phyloP scores from a whole-genome alignment of 805 yeast species.

The Starmerella bombicola region DNA sequence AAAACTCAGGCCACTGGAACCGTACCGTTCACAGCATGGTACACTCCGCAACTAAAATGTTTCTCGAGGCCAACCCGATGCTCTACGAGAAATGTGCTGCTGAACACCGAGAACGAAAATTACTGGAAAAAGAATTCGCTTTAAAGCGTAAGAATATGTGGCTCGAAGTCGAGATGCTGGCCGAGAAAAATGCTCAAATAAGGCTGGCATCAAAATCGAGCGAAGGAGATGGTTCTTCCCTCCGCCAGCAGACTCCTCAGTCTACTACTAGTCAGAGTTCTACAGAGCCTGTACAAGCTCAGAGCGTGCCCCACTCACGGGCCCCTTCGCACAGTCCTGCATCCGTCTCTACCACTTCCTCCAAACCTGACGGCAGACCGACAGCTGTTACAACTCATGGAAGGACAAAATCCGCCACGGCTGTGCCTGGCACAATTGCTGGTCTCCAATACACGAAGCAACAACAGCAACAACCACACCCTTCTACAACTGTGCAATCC shows the following conservation, averaged over 20 bases:
- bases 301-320: no score
- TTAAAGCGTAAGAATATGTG: slow-evolving; percentile 40
- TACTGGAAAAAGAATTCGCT: slow-evolving; percentile 41
- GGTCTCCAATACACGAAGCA: slow-evolving; percentile 9
- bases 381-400: slow-evolving; percentile 16
- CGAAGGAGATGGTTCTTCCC: no score
- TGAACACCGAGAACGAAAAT: slow-evolving; percentile 66
- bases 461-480: no score
- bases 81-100: slow-evolving; percentile 88
- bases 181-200: neutral
- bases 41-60: slow-evolving; percentile 77
- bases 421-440: slow-evolving; percentile 8
- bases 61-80: slow-evolving; percentile 84
- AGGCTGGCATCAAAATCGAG: no score
- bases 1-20: slow-evolving; percentile 78
- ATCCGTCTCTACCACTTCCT: neutral
- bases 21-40: slow-evolving; percentile 85
- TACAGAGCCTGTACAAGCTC: no score
- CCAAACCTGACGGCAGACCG: slow-evolving; percentile 1
- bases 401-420: slow-evolving; percentile 12
- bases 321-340: no score
- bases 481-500: no score
- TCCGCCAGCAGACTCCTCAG: no score
- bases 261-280: no score
- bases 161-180: slow-evolving; percentile 38